These are phyloP conservation scores for Tephrocybe sp. DNA, from an alignment of 768 basidiomycete species.

Conservation along the genomic window DNA sequence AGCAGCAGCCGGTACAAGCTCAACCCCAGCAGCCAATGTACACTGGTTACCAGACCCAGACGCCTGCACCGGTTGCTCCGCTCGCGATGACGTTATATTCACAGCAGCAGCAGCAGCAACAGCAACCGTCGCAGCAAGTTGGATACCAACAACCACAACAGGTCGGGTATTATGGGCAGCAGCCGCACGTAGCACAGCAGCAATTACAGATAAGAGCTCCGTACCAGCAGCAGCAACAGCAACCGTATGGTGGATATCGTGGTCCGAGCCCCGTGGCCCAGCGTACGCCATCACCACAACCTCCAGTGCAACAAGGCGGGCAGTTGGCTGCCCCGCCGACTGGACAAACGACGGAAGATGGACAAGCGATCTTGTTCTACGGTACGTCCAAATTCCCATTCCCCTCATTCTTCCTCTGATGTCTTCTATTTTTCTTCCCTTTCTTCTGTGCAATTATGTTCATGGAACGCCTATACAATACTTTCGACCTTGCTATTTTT, in stretches of 20 bases:
- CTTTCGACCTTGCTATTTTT: too few relatives aligned
- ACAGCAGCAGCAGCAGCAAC: constrained; percentile 22
- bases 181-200: constrained; percentile 20
- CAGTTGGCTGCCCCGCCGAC: constrained; percentile 49
- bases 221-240: constrained; percentile 32
- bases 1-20: constrained; percentile 19
- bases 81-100: constrained; percentile 19
- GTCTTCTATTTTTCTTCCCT: background rate
- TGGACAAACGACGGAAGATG: constrained; percentile 80
- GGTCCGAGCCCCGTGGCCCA: constrained; percentile 40
- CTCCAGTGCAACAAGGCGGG: constrained; percentile 24
- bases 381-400: constrained; percentile 67
- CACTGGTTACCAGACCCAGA: constrained; percentile 13
- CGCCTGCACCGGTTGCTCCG: constrained; percentile 5
- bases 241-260: constrained; percentile 36
- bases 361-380: constrained; percentile 82
- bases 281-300: constrained; percentile 54
- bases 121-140: constrained; percentile 23
- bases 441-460: background rate
- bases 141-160: constrained; percentile 12
- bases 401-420: constrained; percentile 3
- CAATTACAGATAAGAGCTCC: constrained; percentile 27
- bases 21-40: constrained; percentile 26
- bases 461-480: too few relatives aligned
- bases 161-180: constrained; percentile 23